Evolutionary conservation across 257 asterid genomes (phyloP).

Genomic region (Parsonsia alboflavescens): DNA sequence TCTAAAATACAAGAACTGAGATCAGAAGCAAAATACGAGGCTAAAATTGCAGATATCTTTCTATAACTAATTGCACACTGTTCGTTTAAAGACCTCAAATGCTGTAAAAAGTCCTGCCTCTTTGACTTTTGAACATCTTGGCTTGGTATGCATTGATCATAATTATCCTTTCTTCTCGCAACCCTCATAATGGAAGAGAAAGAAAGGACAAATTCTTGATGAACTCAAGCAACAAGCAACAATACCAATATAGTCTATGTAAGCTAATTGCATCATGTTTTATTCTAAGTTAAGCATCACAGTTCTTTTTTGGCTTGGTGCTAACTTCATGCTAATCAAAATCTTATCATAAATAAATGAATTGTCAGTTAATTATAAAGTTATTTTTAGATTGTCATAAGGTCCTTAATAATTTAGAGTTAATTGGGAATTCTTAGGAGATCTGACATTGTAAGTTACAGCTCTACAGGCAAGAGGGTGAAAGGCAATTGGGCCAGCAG

Average conservation of each 20-base stretch:
- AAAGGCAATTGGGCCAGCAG: constrained; percentile 73
- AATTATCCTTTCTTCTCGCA: not conserved
- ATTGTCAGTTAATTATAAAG: not conserved
- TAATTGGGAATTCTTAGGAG: constrained; percentile 2
- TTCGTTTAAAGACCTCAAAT: not conserved
- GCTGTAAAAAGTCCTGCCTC: not conserved
- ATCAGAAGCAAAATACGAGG: not conserved
- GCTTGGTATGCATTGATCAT: not conserved
- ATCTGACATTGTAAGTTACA: constrained; percentile 33
- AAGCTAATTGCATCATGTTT: not conserved
- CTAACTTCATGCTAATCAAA: not conserved
- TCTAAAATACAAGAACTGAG: not conserved
- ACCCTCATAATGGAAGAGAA: not conserved
- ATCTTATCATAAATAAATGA: not conserved
- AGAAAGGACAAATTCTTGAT: not conserved
- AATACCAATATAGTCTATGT: not conserved
- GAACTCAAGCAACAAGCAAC: not conserved
- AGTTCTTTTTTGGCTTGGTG: not conserved
- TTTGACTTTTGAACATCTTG: not conserved
- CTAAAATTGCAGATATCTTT: not conserved
- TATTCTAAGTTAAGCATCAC: not conserved
- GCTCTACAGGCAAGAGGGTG: constrained; percentile 73
- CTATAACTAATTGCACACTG: not conserved
- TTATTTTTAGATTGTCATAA: not conserved
- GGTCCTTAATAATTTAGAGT: not conserved